These are phyloP conservation scores for Tolypocladium cylindrosporum DNA, from an alignment of 2,329 filamentous ascomycete species.

Conservation along the genomic window DNA sequence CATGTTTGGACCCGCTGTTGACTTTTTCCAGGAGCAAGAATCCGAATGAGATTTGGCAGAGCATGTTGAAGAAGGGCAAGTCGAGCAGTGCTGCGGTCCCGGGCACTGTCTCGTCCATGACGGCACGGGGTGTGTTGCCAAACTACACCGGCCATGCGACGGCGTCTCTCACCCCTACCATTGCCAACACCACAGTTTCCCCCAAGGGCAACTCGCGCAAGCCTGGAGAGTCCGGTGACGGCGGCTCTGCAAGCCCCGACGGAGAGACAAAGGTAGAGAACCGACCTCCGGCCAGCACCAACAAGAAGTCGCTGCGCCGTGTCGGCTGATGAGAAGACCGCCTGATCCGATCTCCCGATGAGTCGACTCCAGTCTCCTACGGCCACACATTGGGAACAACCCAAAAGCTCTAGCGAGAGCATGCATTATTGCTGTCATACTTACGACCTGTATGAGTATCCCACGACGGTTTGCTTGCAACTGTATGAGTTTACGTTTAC, in stretches of 20 bases:
- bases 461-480: slow-evolving; percentile 7
- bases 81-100: slow-evolving; percentile 35
- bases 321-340: neutral
- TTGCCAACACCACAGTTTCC: slow-evolving; percentile 26
- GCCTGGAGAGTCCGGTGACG: slow-evolving; percentile 11
- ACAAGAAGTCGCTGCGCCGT: slow-evolving; percentile 2
- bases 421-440: slow-evolving; percentile 21
- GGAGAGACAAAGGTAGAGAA: slow-evolving; percentile 35
- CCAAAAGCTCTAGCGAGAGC: slow-evolving; percentile 14
- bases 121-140: slow-evolving; percentile 43
- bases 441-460: slow-evolving; percentile 21
- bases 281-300: slow-evolving; percentile 22
- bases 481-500: slow-evolving; percentile 12
- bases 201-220: slow-evolving; percentile 19
- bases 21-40: slow-evolving; percentile 24
- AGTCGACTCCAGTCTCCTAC: neutral
- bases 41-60: slow-evolving; percentile 36
- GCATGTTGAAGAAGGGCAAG: slow-evolving; percentile 41
- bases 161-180: slow-evolving; percentile 35
- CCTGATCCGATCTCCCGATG: slow-evolving; percentile 3
- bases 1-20: slow-evolving; percentile 1
- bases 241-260: slow-evolving; percentile 7
- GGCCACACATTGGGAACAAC: neutral
- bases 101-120: slow-evolving; percentile 41
- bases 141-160: slow-evolving; percentile 43